These are phyloP conservation scores for Moesziomyces globuligerus DNA, from an alignment of 1,284 basidiomycete genomes.

Conservation along the genomic window DNA sequence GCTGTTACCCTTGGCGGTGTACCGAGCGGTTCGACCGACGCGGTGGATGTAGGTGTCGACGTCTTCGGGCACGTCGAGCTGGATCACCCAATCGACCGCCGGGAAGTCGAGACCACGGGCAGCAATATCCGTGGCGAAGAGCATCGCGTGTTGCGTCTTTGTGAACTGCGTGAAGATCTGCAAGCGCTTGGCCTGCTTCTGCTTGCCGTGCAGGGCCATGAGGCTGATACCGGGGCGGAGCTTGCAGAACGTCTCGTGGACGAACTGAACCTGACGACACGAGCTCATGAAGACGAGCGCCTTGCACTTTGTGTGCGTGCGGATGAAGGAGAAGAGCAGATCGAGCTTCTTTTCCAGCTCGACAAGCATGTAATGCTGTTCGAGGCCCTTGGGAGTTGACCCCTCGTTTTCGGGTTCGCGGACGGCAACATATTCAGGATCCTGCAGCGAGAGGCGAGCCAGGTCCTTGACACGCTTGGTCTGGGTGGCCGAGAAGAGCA, in stretches of 20 bases:
- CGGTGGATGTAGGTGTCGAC: conserved; percentile 98
- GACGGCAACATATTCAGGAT: conserved; percentile 79
- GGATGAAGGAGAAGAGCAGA: conserved; percentile 92
- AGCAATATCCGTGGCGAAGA: conserved; percentile 85
- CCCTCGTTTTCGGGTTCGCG: conserved; percentile 58
- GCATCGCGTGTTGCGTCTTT: conserved; percentile 58
- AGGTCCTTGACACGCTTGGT: conserved; percentile 89
- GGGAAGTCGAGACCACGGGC: conserved; percentile 97
- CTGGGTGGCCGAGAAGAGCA: conserved; percentile 96
- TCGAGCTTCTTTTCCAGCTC: conserved; percentile 88
- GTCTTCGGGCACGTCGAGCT: conserved; percentile 97
- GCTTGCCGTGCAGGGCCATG: conserved; percentile 93
- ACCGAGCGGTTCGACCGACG: conserved; percentile 93
- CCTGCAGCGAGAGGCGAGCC: conserved; percentile 86
- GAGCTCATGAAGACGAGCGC: conserved; percentile 92
- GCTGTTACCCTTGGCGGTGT: conserved; percentile 88
- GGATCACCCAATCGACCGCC: conserved; percentile 95
- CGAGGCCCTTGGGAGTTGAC: conserved; percentile 77
- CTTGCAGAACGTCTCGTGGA: conserved; percentile 94
- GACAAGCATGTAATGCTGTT: conserved; percentile 90
- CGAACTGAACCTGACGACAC: conserved; percentile 87
- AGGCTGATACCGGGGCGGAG: conserved; percentile 92
- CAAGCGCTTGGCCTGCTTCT: conserved; percentile 90
- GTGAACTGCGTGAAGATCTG: conserved; percentile 64
- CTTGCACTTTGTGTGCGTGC: conserved; percentile 91